Evolutionary conservation across 768 basidiomycete species (phyloP), one percentile per base, ranked within the genome.

Genomic region (Naematelia aurantialba): DNA sequence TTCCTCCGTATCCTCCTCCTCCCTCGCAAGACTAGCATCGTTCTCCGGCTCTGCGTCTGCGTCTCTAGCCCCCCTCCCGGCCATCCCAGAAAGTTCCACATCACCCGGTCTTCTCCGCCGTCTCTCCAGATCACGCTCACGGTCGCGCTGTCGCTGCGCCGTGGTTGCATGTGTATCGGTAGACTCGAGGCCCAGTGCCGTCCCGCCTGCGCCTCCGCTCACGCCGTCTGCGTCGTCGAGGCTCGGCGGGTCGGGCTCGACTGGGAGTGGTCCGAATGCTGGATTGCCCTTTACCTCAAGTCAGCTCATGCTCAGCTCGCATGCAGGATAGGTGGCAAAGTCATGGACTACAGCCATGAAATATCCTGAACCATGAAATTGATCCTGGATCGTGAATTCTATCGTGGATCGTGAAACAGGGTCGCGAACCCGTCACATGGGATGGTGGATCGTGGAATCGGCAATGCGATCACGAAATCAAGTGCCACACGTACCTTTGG

Each of bases 401-500:
- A n/a, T n/a, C n/a, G n/a, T n/a, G n/a, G n/a, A n/a, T n/a, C n/a
- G n/a, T n/a, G n/a, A n/a, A n/a, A n/a, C n/a, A n/a, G n/a, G n/a
- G n/a, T n/a, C n/a, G n/a, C n/a, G n/a, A n/a, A n/a, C n/a, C n/a
- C n/a, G n/a, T n/a, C n/a, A n/a, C n/a, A n/a, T n/a, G n/a, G n/a
- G n/a, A n/a, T n/a, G n/a, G n/a, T n/a, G n/a, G n/a, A n/a, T n/a
- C n/a, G n/a, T n/a, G n/a, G n/a, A n/a, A n/a, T n/a, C n/a, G n/a
- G n/a, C n/a, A n/a, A n/a, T n/a, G n/a, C n/a, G n/a, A n/a, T n/a
- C n/a, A n/a, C n/a, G n/a, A 39, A 17, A 17, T 39, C 34, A 39
- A 53, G 10, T 5, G 29, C 31, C 52, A 45, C 13, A 57, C 62
- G 58, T 51, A 66, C 65, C 53, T 67, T 67, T 1, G 67, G 67